Evolutionary conservation across 108 stramenopile species (phyloP).

Genomic region (Mediolabrus comicus): DNA sequence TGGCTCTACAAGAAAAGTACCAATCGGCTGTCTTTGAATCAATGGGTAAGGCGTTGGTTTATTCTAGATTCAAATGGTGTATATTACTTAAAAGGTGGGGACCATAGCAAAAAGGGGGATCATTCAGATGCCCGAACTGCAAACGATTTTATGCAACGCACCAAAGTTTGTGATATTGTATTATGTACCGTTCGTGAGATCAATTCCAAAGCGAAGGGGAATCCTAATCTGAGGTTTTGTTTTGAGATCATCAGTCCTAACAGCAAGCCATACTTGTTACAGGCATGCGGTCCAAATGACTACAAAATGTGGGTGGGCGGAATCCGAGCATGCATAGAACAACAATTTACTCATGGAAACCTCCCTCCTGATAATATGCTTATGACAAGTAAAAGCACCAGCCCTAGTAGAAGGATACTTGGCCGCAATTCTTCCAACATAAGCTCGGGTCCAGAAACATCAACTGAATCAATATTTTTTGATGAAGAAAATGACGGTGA

Average conservation of each 20-base stretch:
- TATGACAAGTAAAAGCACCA: conserved; percentile 21
- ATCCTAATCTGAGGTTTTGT: conserved; percentile 64
- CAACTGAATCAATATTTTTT: conserved; percentile 48
- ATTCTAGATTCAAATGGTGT: conserved; percentile 81
- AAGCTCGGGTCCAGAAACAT: conserved; percentile 6
- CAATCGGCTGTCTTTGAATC: conserved; percentile 59
- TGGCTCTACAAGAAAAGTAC: conserved; percentile 87
- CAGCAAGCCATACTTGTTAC: conserved; percentile 84
- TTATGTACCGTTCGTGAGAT: conserved; percentile 89
- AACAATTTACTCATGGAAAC: conserved; percentile 72
- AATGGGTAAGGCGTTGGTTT: conserved; percentile 88
- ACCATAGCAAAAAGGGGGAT: conserved; percentile 46
- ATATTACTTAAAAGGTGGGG: conserved; percentile 67
- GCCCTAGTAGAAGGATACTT: conserved; percentile 8
- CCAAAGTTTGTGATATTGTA: conserved; percentile 90
- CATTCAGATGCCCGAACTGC: conserved; percentile 16
- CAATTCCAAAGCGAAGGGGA: conserved; percentile 62
- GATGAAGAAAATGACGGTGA: conserved; percentile 26
- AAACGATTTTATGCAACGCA: conserved; percentile 58
- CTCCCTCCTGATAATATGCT: conserved; percentile 43
- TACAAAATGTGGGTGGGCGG: conserved; percentile 83
- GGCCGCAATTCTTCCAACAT: neutral
- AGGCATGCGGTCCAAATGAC: conserved; percentile 87
- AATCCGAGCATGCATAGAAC: conserved; percentile 76
- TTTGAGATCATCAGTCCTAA: conserved; percentile 93